These are phyloP conservation scores for Neurospora sp. DNA, from an alignment of 495 filamentous ascomycete genomes.

Conservation along the genomic window DNA sequence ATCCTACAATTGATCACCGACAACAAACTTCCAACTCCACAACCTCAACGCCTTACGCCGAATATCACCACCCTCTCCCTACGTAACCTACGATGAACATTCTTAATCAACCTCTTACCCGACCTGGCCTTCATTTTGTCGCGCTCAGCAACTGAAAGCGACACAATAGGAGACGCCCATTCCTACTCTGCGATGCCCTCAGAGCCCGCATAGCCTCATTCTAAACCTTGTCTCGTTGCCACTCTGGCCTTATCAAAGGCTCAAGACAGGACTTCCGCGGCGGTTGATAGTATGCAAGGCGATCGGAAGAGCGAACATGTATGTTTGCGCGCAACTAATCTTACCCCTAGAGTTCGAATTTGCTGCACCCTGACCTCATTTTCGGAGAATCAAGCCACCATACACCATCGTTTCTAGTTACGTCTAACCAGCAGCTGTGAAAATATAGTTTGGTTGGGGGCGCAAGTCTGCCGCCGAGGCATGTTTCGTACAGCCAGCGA, in stretches of 20 bases:
- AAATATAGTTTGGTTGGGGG: constrained; percentile 12
- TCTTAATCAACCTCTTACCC: neutral
- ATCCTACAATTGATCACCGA: neutral
- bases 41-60: neutral
- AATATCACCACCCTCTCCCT: neutral
- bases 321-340: neutral
- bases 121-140: neutral
- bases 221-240: neutral
- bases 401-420: neutral
- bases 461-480: constrained; percentile 10
- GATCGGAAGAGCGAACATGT: constrained; percentile 13
- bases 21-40: neutral
- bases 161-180: neutral
- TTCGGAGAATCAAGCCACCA: neutral
- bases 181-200: neutral
- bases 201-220: neutral
- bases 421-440: neutral
- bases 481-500: constrained; percentile 13
- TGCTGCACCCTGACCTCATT: neutral
- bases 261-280: neutral
- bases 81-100: neutral
- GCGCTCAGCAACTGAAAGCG: neutral
- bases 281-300: neutral
- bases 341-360: neutral
- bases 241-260: neutral